Percentiles rank a stretch among this genome's conserved stretches.
Evolutionary conservation across 2,329 filamentous ascomycete genomes (phyloP).

Genomic region (Acrocalymma vagum): DNA sequence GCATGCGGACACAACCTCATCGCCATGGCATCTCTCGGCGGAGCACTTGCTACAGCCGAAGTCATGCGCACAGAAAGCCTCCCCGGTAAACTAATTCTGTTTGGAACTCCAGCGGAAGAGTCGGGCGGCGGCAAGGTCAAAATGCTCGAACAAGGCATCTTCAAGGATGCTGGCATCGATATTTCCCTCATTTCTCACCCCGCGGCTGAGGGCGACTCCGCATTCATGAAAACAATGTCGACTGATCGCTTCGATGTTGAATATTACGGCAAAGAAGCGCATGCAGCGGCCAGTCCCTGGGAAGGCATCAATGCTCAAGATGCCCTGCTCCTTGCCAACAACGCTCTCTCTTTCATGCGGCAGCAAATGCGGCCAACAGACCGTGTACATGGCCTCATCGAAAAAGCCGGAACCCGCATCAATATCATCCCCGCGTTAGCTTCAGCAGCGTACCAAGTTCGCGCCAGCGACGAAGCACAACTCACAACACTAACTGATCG

Average conservation of each 20-base stretch:
- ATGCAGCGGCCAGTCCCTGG: conserved; percentile 45
- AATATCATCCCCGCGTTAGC: conserved; percentile 18
- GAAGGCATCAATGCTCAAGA: conserved; percentile 33
- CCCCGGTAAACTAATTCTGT: conserved; percentile 47
- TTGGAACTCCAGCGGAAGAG: conserved; percentile 58
- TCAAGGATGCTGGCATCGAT: conserved; percentile 44
- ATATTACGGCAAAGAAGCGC: conserved; percentile 19
- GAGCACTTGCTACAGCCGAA: conserved; percentile 47
- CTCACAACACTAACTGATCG: conserved; percentile 12
- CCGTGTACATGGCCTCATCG: conserved; percentile 25
- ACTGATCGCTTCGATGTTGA: conserved; percentile 20
- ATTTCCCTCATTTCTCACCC: conserved; percentile 42
- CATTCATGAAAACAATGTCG: conserved; percentile 59
- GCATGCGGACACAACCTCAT: conserved; percentile 59
- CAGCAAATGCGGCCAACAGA: conserved; percentile 22
- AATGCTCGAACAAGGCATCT: conserved; percentile 54
- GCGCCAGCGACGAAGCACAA: conserved; percentile 15
- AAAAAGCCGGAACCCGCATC: conserved; percentile 14
- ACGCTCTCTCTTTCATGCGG: conserved; percentile 16
- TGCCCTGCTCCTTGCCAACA: conserved; percentile 23
- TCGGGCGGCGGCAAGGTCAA: conserved; percentile 56
- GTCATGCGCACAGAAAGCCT: conserved; percentile 36
- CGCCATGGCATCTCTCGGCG: conserved; percentile 48
- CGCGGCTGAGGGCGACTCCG: conserved; percentile 49
- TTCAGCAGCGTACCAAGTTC: conserved; percentile 15